Percentiles rank a stretch among this genome's conserved stretches.
Conservation (phyloP, 257 asterid genomes). For the Solanum chaucha region DNA sequence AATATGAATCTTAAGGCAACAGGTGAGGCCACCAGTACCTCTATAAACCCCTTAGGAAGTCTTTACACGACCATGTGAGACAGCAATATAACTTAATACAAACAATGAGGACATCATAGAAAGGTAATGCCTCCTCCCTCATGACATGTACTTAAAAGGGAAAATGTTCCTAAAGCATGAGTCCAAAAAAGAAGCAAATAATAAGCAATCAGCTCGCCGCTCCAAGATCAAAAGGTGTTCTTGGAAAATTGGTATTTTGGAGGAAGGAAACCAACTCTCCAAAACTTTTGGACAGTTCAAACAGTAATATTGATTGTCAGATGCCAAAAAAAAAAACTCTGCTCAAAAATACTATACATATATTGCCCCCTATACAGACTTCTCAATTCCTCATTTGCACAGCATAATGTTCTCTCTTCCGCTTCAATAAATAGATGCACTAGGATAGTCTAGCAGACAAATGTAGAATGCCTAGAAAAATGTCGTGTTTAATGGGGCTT, state of each 20-base stretch:
- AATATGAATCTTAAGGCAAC: not conserved
- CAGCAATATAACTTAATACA: not conserved
- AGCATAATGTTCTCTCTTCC: not conserved
- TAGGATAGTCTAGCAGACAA: not conserved
- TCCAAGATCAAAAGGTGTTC: not conserved
- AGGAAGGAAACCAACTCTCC: not conserved
- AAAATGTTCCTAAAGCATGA: not conserved
- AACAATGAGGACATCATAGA: not conserved
- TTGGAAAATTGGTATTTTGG: not conserved
- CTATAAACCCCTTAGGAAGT: not conserved
- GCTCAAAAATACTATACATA: not conserved
- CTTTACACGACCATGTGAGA: not conserved
- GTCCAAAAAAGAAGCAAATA: not conserved
- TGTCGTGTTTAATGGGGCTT: not conserved
- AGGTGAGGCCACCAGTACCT: not conserved
- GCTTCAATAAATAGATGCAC: not conserved
- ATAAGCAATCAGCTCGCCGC: not conserved
- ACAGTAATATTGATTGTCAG: not conserved
- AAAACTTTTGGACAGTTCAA: not conserved
- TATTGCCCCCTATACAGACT: not conserved
- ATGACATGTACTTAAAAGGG: not conserved
- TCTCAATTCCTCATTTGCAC: not conserved
- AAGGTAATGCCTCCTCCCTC: not conserved
- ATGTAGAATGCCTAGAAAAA: not conserved
- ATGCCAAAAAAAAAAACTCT: not conserved